Conservation (phyloP, 208 protist species). For the Leptomonas pyrrhocoris region DNA sequence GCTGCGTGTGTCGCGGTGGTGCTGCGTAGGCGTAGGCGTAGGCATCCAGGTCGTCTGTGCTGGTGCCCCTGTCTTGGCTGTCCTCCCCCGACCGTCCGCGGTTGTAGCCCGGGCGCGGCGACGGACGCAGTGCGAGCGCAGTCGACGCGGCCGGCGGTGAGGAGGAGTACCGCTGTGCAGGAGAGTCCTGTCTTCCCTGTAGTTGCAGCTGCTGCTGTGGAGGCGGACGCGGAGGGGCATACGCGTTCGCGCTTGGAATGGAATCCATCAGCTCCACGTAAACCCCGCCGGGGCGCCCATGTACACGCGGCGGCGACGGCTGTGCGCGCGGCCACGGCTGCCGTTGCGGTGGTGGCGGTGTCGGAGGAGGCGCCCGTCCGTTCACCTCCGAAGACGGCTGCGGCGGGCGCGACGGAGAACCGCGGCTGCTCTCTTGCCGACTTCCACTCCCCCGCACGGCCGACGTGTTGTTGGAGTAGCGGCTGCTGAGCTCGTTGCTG, state of each 20-base stretch:
- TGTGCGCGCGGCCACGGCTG: constrained; percentile 11
- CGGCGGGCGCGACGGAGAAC: neutral
- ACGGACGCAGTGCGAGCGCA: constrained; percentile 5
- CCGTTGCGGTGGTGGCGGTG: neutral
- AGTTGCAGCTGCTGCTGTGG: neutral
- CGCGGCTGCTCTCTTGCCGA: neutral
- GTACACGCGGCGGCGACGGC: constrained; percentile 12
- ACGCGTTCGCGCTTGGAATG: neutral
- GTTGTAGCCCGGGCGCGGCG: neutral
- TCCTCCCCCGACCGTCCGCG: neutral
- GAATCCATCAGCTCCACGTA: constrained; percentile 12
- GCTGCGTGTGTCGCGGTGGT: neutral
- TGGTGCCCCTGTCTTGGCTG: constrained; percentile 5
- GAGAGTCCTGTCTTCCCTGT: neutral
- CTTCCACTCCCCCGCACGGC: neutral
- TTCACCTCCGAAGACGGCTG: neutral
- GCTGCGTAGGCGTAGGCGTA: constrained; percentile 9
- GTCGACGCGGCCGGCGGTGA: neutral
- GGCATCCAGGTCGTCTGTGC: constrained; percentile 11
- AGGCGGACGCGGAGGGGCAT: neutral
- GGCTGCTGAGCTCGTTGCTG: neutral
- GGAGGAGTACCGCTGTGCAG: neutral
- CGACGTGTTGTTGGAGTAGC: neutral
- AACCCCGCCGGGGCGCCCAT: neutral
- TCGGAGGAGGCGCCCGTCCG: neutral